Evolutionary conservation across 805 yeast genomes (phyloP).

Genomic region (Myxozyma neotropica): DNA sequence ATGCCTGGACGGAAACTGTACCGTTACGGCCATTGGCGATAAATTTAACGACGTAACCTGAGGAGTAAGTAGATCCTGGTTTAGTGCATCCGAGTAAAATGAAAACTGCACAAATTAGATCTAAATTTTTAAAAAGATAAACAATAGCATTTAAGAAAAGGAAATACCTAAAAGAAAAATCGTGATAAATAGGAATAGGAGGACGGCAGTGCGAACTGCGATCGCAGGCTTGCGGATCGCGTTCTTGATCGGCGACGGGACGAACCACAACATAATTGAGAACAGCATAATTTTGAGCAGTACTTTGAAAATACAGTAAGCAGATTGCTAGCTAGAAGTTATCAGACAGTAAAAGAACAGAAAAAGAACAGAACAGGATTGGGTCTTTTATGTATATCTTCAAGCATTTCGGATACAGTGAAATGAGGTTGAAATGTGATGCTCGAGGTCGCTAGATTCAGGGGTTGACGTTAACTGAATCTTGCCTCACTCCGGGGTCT

Average conservation of each 20-base stretch:
- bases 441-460: background rate
- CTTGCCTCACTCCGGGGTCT: background rate
- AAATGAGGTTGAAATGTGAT: background rate
- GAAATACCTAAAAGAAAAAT: constrained; percentile 23
- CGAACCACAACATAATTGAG: background rate
- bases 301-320: no score
- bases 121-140: background rate
- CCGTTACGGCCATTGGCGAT: constrained; percentile 9
- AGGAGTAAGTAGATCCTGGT: constrained; percentile 21
- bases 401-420: background rate
- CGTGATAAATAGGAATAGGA: constrained; percentile 18
- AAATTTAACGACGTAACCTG: constrained; percentile 27
- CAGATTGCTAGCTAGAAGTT: no score
- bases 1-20: constrained; percentile 17
- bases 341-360: background rate
- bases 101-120: constrained; percentile 15
- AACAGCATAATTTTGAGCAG: constrained; percentile 1
- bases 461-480: background rate
- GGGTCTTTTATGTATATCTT: background rate
- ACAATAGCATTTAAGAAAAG: background rate
- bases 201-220: constrained; percentile 10
- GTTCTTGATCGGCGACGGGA: background rate
- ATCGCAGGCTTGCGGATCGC: background rate
- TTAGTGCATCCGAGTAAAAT: constrained; percentile 29
- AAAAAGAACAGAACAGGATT: background rate